Evolutionary conservation across 2,329 filamentous ascomycete species (phyloP), one percentile per base, ranked within the genome.

Genomic region (Aspergillus sp.): DNA sequence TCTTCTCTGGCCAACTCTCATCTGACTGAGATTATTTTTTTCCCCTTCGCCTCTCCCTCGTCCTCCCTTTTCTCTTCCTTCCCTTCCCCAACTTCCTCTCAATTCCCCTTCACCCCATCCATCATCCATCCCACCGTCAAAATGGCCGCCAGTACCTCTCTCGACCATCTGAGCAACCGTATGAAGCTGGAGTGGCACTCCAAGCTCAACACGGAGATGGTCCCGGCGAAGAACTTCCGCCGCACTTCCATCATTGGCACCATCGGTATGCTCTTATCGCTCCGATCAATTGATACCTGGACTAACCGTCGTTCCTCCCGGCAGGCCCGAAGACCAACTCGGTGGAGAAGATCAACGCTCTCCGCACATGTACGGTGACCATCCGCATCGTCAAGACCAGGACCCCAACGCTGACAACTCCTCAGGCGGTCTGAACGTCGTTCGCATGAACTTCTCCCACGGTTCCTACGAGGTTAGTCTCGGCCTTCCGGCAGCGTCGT

Each of bases 391-490:
- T 45, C 40, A 25, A 13, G 5, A 3, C 29, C 14, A 42, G 7
- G 11, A 21, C 49, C 43, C n/a, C 46, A 16, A 54, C 57, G 51
- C 52, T 62, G 43, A 60, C 54, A 57, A 40, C 46, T 52, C 53
- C 47, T 63, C 60, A 79, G 88, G 88, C 62, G 94, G 94, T 77
- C 87, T 97, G 69, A 97, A 97, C 78, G 91, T 99, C 64, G 94
- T 97, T 65, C 93, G 94, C 80, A 99, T 99, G 94, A 99, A 99
- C 88, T 97, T 97, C 76, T 96, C 89, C 61, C 90, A 96, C 77
- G 90, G 90, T 68, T 88, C 87, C 63, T 94, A 97, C 77, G 92
- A 88, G 73, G 80, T 82, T 69, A 56, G 66, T 57, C 38, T 45
- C 48, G 32, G 21, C 17, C 36, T 29, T 47, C 14, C 14, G 36